Evolutionary conservation across 2,329 filamentous ascomycete species (phyloP).

Genomic region (Fusarium sp.): DNA sequence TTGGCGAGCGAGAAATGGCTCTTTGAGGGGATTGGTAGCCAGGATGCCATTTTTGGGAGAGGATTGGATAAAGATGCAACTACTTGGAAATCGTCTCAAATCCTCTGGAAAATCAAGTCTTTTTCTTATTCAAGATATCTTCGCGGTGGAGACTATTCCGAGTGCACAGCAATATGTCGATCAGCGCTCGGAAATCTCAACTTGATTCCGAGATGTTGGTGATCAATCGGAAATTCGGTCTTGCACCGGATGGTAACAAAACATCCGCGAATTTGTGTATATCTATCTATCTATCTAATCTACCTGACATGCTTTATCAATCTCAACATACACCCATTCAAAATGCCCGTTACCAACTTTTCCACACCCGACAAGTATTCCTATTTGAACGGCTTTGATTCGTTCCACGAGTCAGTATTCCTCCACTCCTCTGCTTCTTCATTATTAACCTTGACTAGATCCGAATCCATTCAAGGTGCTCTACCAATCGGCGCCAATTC

Average conservation of each 20-base stretch:
- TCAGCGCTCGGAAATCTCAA: background rate
- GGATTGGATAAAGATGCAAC: background rate
- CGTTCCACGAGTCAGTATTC: conserved; percentile 73
- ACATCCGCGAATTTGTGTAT: background rate
- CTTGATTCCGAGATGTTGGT: background rate
- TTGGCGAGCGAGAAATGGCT: conserved; percentile 69
- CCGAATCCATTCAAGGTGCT: conserved; percentile 79
- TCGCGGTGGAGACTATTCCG: background rate
- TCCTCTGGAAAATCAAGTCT: background rate
- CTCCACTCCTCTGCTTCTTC: fast-evolving
- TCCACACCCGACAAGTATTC: conserved; percentile 65
- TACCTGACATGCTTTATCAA: background rate
- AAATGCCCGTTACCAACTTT: conserved; percentile 39
- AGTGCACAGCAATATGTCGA: too few species aligned
- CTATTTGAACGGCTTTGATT: conserved; percentile 82
- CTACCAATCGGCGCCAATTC: conserved; percentile 82
- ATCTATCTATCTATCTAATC: background rate
- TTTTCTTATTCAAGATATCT: background rate
- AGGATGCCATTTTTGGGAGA: conserved; percentile 18
- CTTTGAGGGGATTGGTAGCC: conserved; percentile 5
- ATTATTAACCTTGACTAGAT: too few species aligned
- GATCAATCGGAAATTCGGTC: conserved; percentile 7
- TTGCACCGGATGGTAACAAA: too few species aligned
- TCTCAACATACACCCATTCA: background rate
- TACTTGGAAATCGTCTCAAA: background rate